phyloP scores from a whole-genome alignment of 2,329 filamentous ascomycete species.

The Penicillium sp. region DNA sequence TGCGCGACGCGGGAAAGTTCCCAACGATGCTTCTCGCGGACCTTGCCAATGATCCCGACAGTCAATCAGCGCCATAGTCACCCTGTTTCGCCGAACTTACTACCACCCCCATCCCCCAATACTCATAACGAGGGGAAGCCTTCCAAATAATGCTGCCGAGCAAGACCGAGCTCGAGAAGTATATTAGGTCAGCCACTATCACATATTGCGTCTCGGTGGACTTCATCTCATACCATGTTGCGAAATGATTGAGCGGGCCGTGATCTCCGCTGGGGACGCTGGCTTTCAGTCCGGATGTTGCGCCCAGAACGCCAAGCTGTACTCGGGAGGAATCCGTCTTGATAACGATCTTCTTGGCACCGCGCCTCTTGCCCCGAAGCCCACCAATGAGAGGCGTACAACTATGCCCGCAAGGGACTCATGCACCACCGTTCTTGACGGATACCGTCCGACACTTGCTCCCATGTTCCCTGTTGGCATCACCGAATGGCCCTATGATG shows the following conservation, averaged over 20 bases:
- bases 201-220: background rate
- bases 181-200: slow-evolving; percentile 2
- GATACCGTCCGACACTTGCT: background rate
- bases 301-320: slow-evolving; percentile 14
- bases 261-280: background rate
- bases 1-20: too few relatives aligned
- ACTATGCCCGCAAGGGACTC: background rate
- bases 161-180: background rate
- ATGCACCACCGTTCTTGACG: background rate
- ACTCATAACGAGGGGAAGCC: background rate
- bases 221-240: background rate
- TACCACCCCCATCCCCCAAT: background rate
- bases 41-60: too few relatives aligned
- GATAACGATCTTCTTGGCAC: slow-evolving; percentile 17
- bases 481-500: background rate
- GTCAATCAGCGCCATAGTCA: background rate
- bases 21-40: too few relatives aligned
- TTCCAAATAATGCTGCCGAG: background rate
- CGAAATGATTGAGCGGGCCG: background rate
- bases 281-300: background rate
- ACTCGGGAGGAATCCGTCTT: slow-evolving; percentile 13
- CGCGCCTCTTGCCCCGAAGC: slow-evolving; percentile 5
- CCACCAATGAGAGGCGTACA: background rate
- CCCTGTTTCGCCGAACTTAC: background rate
- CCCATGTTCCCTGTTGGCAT: background rate